Evolutionary conservation across 2,329 filamentous ascomycete species (phyloP).

Genomic region (Bipolaris victoriae): DNA sequence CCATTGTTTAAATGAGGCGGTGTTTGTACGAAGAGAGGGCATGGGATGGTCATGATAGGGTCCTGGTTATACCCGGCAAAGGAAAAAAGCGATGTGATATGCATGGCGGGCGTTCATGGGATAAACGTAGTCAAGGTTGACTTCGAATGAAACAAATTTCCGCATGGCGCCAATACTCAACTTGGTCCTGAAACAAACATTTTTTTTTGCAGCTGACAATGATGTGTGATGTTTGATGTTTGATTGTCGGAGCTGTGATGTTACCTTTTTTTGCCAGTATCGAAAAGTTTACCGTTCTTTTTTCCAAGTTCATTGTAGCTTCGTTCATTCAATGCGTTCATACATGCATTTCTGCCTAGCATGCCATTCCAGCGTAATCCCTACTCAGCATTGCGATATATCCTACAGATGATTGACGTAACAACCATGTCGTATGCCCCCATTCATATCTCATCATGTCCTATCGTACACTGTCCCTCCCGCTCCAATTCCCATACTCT

Average conservation of each 20-base stretch:
- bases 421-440: slow-evolving; percentile 12
- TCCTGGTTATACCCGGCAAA: slow-evolving; percentile 40
- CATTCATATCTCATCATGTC: background rate
- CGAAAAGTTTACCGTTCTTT: background rate
- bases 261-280: background rate
- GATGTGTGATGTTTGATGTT: background rate
- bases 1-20: slow-evolving; percentile 77
- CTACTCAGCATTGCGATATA: slow-evolving; percentile 4
- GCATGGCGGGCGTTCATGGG: slow-evolving; percentile 48
- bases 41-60: slow-evolving; percentile 37
- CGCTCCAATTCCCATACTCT: background rate
- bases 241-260: background rate
- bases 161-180: slow-evolving; percentile 35
- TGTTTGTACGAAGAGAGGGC: slow-evolving; percentile 24
- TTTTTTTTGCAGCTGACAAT: background rate
- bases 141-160: slow-evolving; percentile 47
- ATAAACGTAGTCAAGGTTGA: slow-evolving; percentile 46
- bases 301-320: background rate
- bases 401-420: slow-evolving; percentile 12
- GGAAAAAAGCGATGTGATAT: slow-evolving; percentile 46
- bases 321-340: background rate
- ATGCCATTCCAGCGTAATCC: background rate
- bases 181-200: slow-evolving; percentile 9
- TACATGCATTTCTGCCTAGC: background rate
- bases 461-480: background rate